Evolutionary conservation across 1,284 basidiomycete genomes (phyloP), one percentile per base, ranked within the genome.

Genomic region (Coniferiporia sulphurascens): DNA sequence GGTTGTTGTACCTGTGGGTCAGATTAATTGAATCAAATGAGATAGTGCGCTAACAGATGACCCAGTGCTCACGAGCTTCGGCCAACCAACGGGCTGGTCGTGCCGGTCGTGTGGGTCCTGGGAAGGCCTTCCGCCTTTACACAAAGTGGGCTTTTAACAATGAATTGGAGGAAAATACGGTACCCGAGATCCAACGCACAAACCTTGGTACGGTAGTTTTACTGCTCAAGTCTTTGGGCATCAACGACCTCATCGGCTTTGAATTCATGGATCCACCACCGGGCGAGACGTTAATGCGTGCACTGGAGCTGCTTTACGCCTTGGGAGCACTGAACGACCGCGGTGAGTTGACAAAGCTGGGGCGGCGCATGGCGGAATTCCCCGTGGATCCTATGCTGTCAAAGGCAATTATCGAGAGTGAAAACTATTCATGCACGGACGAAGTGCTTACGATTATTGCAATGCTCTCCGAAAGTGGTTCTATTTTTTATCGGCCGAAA

Each of bases 181-280:
- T 99, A 13, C 97, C 97, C 1, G 97, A 99, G 73, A 99, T 99
- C 57, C 97, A 99, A 70, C 84, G 97, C 21, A 99, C 96, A 13
- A 99, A 99, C 70, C 76, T 99, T 56, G 95, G 93, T 57, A 97
- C 96, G 83, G 96, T 96, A 1, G 97, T 99, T 1, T 75, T 99
- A 13, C 73, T 98, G 50, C 83, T 99, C 59, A 99, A 99, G 73
- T 95, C 94, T 1, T 78, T 99, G 13, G 97, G 96, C 32, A 98
- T 99, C 68, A 96, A 95, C 72, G 93, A 99, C 71, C 83, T 99
- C 56, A 91, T 99, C 66, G 95, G 95, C 60, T 99, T 99, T 71
- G 96, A 99, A 74, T 99, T 99, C 71, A 92, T 99, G 85, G 97
- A 98, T 72, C 97, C 97, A 3, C 97, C 97, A 0, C 95, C 97